These are phyloP conservation scores for Silene latifolia DNA, from an alignment of 148 eudicot species.

Conservation along the genomic window DNA sequence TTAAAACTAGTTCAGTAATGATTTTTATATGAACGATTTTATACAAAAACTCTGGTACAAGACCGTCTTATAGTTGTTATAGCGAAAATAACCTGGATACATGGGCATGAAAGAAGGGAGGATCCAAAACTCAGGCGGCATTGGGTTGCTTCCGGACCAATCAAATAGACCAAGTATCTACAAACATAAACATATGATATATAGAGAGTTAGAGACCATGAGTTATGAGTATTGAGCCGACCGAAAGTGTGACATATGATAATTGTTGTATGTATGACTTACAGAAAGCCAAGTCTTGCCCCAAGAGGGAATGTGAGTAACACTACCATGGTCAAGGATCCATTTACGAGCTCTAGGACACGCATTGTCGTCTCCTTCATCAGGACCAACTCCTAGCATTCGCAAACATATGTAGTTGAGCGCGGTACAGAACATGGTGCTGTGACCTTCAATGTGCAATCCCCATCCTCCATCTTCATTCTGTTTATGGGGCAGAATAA, in stretches of 20 bases:
- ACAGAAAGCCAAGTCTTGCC: slow-evolving; percentile 54
- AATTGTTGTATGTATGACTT: background rate
- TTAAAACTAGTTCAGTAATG: no score
- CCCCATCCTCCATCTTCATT: slow-evolving; percentile 60
- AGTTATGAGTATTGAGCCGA: no score
- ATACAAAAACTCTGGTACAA: no score
- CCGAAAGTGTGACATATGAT: no score
- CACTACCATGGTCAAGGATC: slow-evolving; percentile 51
- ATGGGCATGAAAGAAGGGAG: slow-evolving; percentile 32
- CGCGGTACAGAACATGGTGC: slow-evolving; percentile 40
- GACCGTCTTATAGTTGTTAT: no score
- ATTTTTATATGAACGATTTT: no score
- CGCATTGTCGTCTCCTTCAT: slow-evolving; percentile 28
- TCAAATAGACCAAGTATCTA: slow-evolving; percentile 38
- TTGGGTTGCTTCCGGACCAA: slow-evolving; percentile 40
- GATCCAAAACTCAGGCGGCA: slow-evolving; percentile 44
- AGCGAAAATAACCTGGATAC: slow-evolving; percentile 30
- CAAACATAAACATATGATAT: background rate
- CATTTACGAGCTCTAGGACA: slow-evolving; percentile 37
- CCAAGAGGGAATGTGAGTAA: slow-evolving; percentile 44
- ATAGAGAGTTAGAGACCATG: no score
- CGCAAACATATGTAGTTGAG: slow-evolving; percentile 44
- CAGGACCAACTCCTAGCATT: slow-evolving; percentile 38
- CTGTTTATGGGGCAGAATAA: slow-evolving; percentile 9
- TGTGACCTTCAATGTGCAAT: slow-evolving; percentile 41